Conservation (phyloP, 805 yeast genomes). For the Priceomyces haplophilus region DNA sequence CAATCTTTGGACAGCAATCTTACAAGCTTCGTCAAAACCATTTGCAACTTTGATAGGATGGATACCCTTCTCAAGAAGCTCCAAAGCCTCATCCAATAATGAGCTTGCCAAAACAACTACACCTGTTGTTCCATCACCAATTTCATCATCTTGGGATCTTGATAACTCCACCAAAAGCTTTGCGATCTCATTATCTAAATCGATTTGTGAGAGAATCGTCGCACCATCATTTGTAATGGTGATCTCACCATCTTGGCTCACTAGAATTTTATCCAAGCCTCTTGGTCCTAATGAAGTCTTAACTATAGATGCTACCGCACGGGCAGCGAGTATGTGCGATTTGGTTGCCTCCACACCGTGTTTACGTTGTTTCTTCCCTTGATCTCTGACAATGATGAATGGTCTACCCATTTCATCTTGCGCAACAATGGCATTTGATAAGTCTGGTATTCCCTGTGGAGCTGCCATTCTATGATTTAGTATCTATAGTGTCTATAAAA, state of each 20-base stretch:
- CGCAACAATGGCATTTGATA: slow-evolving; percentile 97
- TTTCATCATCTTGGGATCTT: slow-evolving; percentile 94
- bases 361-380: slow-evolving; percentile 66
- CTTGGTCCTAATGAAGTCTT: slow-evolving; percentile 95
- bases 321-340: slow-evolving; percentile 90
- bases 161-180: slow-evolving; percentile 91
- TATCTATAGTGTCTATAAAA: slow-evolving; percentile 1
- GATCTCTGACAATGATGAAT: slow-evolving; percentile 92
- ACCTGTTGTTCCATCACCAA: slow-evolving; percentile 99
- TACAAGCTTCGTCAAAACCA: slow-evolving; percentile 96
- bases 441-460: slow-evolving; percentile 66
- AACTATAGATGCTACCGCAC: slow-evolving; percentile 89
- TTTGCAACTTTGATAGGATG: slow-evolving; percentile 97
- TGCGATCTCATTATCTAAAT: slow-evolving; percentile 92
- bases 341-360: slow-evolving; percentile 51
- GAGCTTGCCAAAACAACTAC: slow-evolving; percentile 97
- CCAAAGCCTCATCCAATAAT: slow-evolving; percentile 88
- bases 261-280: slow-evolving; percentile 94
- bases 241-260: slow-evolving; percentile 95
- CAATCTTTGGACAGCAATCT: slow-evolving; percentile 75
- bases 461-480: slow-evolving; percentile 6
- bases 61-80: slow-evolving; percentile 91
- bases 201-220: slow-evolving; percentile 93
- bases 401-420: slow-evolving; percentile 99
- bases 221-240: slow-evolving; percentile 99